Base-by-base conservation (phyloP, 805 yeast species). In the Lachancea nothofagi region DNA sequence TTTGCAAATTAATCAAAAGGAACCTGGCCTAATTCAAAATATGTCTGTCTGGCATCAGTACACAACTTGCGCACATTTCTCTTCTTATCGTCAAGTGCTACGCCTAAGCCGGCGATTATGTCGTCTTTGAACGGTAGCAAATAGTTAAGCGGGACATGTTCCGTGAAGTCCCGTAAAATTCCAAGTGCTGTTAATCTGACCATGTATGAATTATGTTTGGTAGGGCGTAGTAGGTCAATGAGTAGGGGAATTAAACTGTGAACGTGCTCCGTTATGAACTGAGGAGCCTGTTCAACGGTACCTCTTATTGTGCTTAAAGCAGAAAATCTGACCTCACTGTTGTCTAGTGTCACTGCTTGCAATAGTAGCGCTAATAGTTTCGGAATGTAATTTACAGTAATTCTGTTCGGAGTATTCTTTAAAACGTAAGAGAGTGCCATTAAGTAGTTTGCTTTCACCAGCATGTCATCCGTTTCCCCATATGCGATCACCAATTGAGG, bases 11-110 rank as follows among this genome's bases (percentile, higher is more conserved):
- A 61, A 23, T 65, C 69, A 36, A 60, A 60, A 21, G 65, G 62
- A 15, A 53, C 60, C 41, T 55, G 64, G 29, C 72, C 71, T 23
- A 69, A 42, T 41, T 83, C 94, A 57, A 66, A 85, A 52, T 76
- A 81, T 0, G 71, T 65, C 56, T 90, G 97, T 54, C 96, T 75
- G 40, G 90, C 77, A 49, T 83, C 87, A 38, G 83, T 79, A 5
- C 90, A 83, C 37, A 76, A 70, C 55, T 78, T 81, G 54, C 98
- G 74, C 1, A 90, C 85, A 2, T 61, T 64, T 59, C 98, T 74
- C 54, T 71, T 80, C 34, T 70, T 71, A 58, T 90, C 96, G 49
- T 83, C 93, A 46, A 93, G 65, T 0, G 74, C 78, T 1, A 53
- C 56, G 1, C 64, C 66, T 32, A 84, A 62, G 10, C 66, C 69